phyloP scores from a whole-genome alignment of 2,329 filamentous ascomycete species.

The Fusarium bulbicola region DNA sequence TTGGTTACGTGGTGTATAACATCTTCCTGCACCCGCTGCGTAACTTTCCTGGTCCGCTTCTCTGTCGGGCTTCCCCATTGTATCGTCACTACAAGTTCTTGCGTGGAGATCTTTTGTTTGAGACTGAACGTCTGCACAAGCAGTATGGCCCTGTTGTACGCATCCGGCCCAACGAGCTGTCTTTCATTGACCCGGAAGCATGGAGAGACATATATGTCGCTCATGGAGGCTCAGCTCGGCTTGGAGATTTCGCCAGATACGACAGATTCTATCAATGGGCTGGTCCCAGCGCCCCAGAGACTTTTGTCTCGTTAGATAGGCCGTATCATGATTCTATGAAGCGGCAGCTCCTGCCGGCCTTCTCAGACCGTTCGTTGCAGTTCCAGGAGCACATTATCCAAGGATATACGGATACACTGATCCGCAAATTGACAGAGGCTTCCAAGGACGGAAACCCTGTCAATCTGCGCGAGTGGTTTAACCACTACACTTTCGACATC shows the following conservation, averaged over 20 bases:
- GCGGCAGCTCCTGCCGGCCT: not conserved
- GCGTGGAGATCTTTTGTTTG: not conserved
- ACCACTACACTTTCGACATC: not conserved
- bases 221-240: not conserved
- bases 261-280: not conserved
- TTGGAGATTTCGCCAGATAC: not conserved
- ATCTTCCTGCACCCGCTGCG: not conserved
- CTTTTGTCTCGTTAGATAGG: not conserved
- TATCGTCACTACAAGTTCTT: not conserved
- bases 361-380: not conserved
- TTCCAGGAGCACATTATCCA: not conserved
- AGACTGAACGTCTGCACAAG: not conserved
- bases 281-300: not conserved
- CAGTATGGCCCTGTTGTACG: not conserved
- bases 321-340: not conserved
- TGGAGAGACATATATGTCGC: not conserved
- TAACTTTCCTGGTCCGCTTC: not conserved
- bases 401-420: not conserved
- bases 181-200: not conserved
- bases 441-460: not conserved
- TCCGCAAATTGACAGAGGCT: not conserved
- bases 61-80: not conserved
- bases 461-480: not conserved
- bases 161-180: not conserved
- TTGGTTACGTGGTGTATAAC: not conserved